These are phyloP conservation scores for Acacia acuminata DNA, from an alignment of 306 rosid species.

Conservation along the genomic window DNA sequence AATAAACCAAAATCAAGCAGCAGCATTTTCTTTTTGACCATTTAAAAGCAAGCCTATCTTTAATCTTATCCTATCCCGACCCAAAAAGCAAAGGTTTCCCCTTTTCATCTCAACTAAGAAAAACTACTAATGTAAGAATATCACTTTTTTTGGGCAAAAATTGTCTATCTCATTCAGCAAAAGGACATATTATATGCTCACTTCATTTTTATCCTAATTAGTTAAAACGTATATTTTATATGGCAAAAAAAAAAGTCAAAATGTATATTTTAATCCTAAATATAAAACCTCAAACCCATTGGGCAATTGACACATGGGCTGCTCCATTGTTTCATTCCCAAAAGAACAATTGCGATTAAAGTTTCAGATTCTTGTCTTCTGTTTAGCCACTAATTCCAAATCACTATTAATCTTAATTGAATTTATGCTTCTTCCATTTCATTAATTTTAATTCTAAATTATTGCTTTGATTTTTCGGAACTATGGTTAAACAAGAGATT, in stretches of 20 bases:
- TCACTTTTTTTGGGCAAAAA: not conserved
- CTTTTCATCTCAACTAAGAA: slow-evolving; percentile 34
- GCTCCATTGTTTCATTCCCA: not conserved
- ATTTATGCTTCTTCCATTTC: slow-evolving; percentile 51
- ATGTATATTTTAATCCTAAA: no score
- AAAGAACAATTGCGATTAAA: slow-evolving; percentile 43
- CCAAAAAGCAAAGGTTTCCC: slow-evolving; percentile 24
- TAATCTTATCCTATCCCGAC: slow-evolving; percentile 40
- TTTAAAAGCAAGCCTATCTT: slow-evolving; percentile 33
- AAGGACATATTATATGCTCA: not conserved
- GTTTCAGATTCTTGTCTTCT: slow-evolving; percentile 53
- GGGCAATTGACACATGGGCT: no score
- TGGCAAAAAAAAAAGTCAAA: no score
- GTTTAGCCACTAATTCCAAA: slow-evolving; percentile 36
- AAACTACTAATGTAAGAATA: slow-evolving; percentile 22
- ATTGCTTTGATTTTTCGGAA: slow-evolving; percentile 39
- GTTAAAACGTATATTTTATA: no score
- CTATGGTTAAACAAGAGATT: slow-evolving; percentile 20
- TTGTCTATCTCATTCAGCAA: not conserved
- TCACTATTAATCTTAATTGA: slow-evolving; percentile 33
- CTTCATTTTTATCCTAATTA: no score
- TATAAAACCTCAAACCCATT: no score
- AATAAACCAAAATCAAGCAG: slow-evolving; percentile 26
- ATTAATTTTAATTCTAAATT: slow-evolving; percentile 15
- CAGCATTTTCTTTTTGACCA: slow-evolving; percentile 43